Conservation (phyloP, 1,284 basidiomycete genomes). For the Cryptococcus sp. region DNA sequence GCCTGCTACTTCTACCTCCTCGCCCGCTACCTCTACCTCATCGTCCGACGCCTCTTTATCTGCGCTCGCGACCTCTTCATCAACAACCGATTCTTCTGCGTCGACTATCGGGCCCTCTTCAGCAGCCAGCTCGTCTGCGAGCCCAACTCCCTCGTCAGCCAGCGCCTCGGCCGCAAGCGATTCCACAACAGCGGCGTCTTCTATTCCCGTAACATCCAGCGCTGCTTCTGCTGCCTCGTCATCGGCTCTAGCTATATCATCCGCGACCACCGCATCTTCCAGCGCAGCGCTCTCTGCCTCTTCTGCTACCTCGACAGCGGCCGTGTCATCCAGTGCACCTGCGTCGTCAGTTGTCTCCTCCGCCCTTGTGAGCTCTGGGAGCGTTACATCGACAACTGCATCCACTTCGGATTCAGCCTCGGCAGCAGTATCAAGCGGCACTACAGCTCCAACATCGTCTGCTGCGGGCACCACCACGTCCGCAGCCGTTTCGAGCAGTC, state of each 20-base stretch:
- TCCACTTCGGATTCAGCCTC: neutral
- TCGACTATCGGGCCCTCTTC: too few relatives aligned
- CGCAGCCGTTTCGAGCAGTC: neutral
- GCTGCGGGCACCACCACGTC: neutral
- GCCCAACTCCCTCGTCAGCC: too few relatives aligned
- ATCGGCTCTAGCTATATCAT: neutral
- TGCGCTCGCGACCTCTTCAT: too few relatives aligned
- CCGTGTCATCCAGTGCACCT: neutral
- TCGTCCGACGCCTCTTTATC: too few relatives aligned
- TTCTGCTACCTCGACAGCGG: neutral
- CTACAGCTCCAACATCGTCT: slow-evolving; percentile 2
- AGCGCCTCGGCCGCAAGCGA: too few relatives aligned
- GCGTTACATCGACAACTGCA: neutral
- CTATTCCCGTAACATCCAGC: too few relatives aligned
- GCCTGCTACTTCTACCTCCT: too few relatives aligned
- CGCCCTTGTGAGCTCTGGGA: neutral
- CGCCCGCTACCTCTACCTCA: too few relatives aligned
- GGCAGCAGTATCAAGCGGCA: neutral
- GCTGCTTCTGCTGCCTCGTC: neutral
- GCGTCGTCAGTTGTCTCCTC: neutral
- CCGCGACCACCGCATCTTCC: neutral
- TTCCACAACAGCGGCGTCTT: too few relatives aligned
- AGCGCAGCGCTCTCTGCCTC: neutral
- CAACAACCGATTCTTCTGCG: too few relatives aligned
- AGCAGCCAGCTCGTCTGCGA: too few relatives aligned